Evolutionary conservation across 306 rosid genomes (phyloP), one percentile per base, ranked within the genome.

Genomic region (Acacia melanoxylon): DNA sequence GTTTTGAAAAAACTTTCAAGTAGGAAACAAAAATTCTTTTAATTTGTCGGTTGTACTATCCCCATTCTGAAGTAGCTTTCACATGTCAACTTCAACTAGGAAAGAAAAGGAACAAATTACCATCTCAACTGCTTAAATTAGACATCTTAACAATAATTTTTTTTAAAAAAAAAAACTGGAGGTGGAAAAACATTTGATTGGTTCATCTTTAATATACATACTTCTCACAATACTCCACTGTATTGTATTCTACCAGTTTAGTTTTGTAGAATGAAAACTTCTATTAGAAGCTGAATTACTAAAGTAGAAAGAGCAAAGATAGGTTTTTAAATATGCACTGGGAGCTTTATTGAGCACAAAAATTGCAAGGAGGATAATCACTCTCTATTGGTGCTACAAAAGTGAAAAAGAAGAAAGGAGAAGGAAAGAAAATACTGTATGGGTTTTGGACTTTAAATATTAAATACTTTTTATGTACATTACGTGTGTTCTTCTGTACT

Each of bases 41-140:
- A 83, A 77, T 82, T 63, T 83, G 86, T 79, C 79, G 54, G 96
- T 81, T 85, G 85, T 79, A 85, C 88, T 46, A 82, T 86, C 93
- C 75, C 93, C 75, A 85, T 86, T 87, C 81, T 42, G 35, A 7
- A 24, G 74, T 82, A 74, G 75, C 83, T 81, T 78, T 86, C 89
- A 77, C 71, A 42, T 14, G 89, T 84, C 91, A 79, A 68, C 33
- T 74, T 87, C 89, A 81, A 75, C 66, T 52, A 76, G 58, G 68
- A 62, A 77, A 80, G 68, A 37, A 75, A 52, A 79, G 73, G 82
- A 74, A 61, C 67, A 84, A 87, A 78, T 75, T 77, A 80, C 86
- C 91, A 79, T 73, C 76, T 68, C 90, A 92, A 86, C 94, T 8
- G 78, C 93, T 77, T 59, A 80, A 72, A 87, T 83, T 82, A 74